A percentile compares a stretch with the other conserved stretches of the same genome.
phyloP scores from a whole-genome alignment of 2,329 filamentous ascomycete species.

The Knoxdaviesia proteae region DNA sequence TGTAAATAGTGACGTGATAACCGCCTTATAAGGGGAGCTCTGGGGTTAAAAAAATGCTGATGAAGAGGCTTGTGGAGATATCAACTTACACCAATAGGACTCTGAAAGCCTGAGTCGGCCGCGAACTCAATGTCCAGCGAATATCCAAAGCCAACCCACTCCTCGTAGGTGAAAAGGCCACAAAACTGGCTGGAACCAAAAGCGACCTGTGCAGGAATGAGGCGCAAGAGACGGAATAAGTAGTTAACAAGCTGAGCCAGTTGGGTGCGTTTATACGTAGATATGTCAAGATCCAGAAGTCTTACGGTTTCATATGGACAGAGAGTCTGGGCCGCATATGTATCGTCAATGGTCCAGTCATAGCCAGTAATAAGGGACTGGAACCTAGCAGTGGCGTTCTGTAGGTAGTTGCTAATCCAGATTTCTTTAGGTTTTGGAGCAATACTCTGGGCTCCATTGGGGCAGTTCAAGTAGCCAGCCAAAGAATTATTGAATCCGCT shows the following conservation, averaged over 20 bases:
- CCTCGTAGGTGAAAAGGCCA: slow-evolving; percentile 50
- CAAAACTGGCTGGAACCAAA: slow-evolving; percentile 59
- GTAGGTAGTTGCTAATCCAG: slow-evolving; percentile 47
- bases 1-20: slow-evolving; percentile 9
- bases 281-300: neutral
- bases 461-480: slow-evolving; percentile 45
- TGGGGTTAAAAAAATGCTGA: neutral
- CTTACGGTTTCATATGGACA: slow-evolving; percentile 53
- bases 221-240: neutral
- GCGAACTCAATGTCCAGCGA: slow-evolving; percentile 45
- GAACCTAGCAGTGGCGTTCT: slow-evolving; percentile 40
- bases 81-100: slow-evolving; percentile 33
- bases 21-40: neutral
- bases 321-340: slow-evolving; percentile 47
- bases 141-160: slow-evolving; percentile 57
- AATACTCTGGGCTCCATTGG: slow-evolving; percentile 24
- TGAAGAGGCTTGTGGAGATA: neutral
- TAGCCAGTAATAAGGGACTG: slow-evolving; percentile 30
- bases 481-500: slow-evolving; percentile 47
- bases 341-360: slow-evolving; percentile 43
- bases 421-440: slow-evolving; percentile 30
- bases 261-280: neutral
- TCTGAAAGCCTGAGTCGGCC: slow-evolving; percentile 39
- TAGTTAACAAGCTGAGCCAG: neutral
- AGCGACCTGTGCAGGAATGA: slow-evolving; percentile 23